These are phyloP conservation scores for Puccinellia tenuiflora DNA, from an alignment of 176 grass and related monocot genomes.

Conservation along the genomic window DNA sequence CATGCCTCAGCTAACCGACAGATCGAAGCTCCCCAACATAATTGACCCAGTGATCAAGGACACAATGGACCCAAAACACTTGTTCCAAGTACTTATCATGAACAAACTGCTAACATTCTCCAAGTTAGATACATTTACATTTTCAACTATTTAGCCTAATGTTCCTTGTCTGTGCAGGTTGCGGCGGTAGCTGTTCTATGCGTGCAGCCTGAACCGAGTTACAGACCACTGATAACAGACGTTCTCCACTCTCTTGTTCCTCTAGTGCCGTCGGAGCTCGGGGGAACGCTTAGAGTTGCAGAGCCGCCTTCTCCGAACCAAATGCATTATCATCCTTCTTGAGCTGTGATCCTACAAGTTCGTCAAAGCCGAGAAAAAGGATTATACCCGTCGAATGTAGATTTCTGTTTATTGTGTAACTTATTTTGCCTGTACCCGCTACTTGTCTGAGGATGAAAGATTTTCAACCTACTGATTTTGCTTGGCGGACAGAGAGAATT, in stretches of 20 bases:
- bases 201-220: conserved; percentile 90
- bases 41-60: conserved; percentile 91
- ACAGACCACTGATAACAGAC: conserved; percentile 92
- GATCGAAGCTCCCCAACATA: conserved; percentile 89
- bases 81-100: conserved; percentile 68
- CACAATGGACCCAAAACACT: conserved; percentile 88
- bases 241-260: conserved; percentile 95
- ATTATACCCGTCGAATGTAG: neutral
- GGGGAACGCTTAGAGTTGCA: conserved; percentile 58
- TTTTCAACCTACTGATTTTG: conserved; percentile 23
- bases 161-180: conserved; percentile 47
- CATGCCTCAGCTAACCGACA: conserved; percentile 93
- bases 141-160: neutral
- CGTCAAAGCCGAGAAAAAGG: neutral
- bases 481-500: conserved; percentile 4
- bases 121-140: neutral
- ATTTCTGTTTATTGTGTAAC: conserved; percentile 1
- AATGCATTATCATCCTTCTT: conserved; percentile 21
- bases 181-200: conserved; percentile 90
- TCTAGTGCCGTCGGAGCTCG: conserved; percentile 80
- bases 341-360: conserved; percentile 3
- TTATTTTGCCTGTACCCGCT: conserved; percentile 20
- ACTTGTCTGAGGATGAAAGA: conserved; percentile 1
- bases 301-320: conserved; percentile 41
- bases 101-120: conserved; percentile 5